Evolutionary conservation across 345 rosid genomes (phyloP).

Genomic region (Dimocarpus longan): DNA sequence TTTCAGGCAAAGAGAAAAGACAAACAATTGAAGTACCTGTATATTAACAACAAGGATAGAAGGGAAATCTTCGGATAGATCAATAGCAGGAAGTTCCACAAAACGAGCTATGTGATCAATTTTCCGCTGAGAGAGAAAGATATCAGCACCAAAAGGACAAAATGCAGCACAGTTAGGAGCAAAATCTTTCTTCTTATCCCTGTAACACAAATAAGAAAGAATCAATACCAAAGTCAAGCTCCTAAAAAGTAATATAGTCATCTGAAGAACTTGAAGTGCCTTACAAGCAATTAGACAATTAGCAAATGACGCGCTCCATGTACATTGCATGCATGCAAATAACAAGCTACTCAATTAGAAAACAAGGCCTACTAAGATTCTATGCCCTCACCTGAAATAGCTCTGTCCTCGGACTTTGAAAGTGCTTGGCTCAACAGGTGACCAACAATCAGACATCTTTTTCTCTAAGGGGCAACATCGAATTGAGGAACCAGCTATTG

Average conservation of each 20-base stretch:
- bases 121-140: conserved; percentile 63
- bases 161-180: conserved; percentile 62
- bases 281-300: not conserved
- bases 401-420: conserved; percentile 67
- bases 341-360: not conserved
- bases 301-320: not conserved
- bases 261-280: not conserved
- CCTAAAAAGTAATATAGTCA: not conserved
- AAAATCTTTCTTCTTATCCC: conserved; percentile 66
- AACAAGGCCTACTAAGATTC: not conserved
- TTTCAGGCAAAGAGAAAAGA: not conserved
- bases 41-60: conserved; percentile 67
- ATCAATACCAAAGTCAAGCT: not conserved
- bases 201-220: conserved; percentile 26
- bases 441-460: conserved; percentile 72
- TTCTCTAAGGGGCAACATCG: conserved; percentile 60
- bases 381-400: conserved; percentile 52
- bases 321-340: not conserved
- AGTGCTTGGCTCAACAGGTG: conserved; percentile 55
- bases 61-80: conserved; percentile 54
- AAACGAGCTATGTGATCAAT: conserved; percentile 69
- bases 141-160: conserved; percentile 65
- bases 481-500: conserved; percentile 71
- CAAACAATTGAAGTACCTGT: conserved; percentile 44
- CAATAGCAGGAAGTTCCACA: conserved; percentile 57